Percentiles rank a stretch among this genome's conserved stretches.
These are phyloP conservation scores for Danielozyma ontarioensis DNA, from an alignment of 805 yeast species.

Conservation along the genomic window DNA sequence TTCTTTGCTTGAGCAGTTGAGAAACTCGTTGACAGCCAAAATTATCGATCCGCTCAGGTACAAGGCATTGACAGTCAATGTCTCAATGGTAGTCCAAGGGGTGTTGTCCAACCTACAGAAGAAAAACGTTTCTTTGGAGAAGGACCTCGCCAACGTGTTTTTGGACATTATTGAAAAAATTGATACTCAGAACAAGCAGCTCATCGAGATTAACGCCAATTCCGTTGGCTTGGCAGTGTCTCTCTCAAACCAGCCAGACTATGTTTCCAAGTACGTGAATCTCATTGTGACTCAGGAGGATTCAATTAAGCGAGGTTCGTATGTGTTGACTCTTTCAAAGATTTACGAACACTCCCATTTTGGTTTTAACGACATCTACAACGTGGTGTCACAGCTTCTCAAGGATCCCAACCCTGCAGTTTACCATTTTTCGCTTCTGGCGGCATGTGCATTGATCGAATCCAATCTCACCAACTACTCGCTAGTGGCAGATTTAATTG, in stretches of 20 bases:
- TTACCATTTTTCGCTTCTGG: constrained; percentile 64
- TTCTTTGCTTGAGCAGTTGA: constrained; percentile 77
- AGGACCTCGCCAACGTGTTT: constrained; percentile 37
- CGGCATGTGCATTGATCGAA: constrained; percentile 52
- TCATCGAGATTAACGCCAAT: constrained; percentile 49
- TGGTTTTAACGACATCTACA: constrained; percentile 41
- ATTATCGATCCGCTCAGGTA: constrained; percentile 26
- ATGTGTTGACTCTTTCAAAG: constrained; percentile 24
- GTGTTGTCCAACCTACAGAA: constrained; percentile 21
- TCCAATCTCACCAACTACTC: constrained; percentile 44
- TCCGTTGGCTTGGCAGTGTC: constrained; percentile 48
- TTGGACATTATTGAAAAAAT: constrained; percentile 47
- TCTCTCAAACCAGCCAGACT: constrained; percentile 4
- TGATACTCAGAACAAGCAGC: constrained; percentile 30
- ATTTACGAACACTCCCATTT: constrained; percentile 22
- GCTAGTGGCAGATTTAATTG: constrained; percentile 38
- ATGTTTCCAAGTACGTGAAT: constrained; percentile 37
- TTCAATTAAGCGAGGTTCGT: constrained; percentile 53
- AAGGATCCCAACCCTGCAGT: constrained; percentile 84
- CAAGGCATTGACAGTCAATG: constrained; percentile 55
- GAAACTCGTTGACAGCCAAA: constrained; percentile 44
- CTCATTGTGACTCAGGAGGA: constrained; percentile 60
- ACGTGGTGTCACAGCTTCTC: constrained; percentile 54
- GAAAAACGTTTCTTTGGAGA: constrained; percentile 17
- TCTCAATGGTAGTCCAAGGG: constrained; percentile 60